These are phyloP conservation scores for Colletotrichum salicis DNA, from an alignment of 2,329 filamentous ascomycete species.

Conservation along the genomic window DNA sequence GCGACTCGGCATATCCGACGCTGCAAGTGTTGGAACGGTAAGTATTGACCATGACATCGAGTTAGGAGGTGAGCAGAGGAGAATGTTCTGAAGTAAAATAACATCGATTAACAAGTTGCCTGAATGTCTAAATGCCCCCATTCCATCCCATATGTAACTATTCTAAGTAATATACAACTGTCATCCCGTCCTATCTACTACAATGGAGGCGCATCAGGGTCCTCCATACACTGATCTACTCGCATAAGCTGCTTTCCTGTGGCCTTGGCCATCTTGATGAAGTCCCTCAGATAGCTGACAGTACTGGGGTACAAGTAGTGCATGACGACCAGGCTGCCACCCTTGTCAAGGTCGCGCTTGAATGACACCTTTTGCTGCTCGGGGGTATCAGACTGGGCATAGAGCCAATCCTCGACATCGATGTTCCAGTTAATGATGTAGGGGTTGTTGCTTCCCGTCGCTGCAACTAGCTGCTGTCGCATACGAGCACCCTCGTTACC, in stretches of 20 bases:
- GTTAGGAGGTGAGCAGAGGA: neutral
- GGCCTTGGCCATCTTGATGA: constrained; percentile 71
- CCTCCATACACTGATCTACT: constrained; percentile 27
- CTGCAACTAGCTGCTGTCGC: constrained; percentile 69
- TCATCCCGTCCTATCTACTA: constrained; percentile 14
- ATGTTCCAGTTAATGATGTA: constrained; percentile 76
- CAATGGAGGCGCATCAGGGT: constrained; percentile 47
- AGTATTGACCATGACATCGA: no score
- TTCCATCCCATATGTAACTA: neutral
- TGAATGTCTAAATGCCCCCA: neutral
- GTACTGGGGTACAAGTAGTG: constrained; percentile 75
- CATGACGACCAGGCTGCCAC: constrained; percentile 73
- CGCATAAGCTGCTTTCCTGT: neutral
- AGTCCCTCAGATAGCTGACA: constrained; percentile 71
- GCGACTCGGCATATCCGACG: no score
- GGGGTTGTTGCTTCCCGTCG: constrained; percentile 59
- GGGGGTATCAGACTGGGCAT: constrained; percentile 69
- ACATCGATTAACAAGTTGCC: neutral
- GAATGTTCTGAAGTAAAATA: neutral
- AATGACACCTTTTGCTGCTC: constrained; percentile 77
- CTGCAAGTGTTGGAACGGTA: no score
- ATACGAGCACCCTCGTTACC: constrained; percentile 75
- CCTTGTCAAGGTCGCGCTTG: constrained; percentile 69
- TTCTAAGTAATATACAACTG: neutral
- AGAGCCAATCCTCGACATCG: constrained; percentile 78